Conservation (phyloP, 441 rosid species). For the Jatropha podagrica region DNA sequence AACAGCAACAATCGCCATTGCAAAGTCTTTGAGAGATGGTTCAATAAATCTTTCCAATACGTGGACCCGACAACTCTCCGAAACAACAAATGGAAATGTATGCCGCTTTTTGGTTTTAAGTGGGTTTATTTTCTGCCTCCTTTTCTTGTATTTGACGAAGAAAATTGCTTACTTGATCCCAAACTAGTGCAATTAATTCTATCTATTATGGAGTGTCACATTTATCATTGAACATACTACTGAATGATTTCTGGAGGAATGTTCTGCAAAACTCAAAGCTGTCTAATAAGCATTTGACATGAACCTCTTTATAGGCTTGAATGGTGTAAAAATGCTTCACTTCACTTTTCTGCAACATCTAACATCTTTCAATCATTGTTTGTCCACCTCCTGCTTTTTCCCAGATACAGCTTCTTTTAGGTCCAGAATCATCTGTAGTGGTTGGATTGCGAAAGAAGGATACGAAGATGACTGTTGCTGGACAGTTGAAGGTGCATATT, state of each 20-base stretch:
- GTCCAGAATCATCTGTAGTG: constrained; percentile 69
- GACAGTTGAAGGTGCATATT: constrained; percentile 65
- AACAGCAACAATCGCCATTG: constrained; percentile 67
- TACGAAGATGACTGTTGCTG: constrained; percentile 67
- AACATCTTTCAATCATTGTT: constrained; percentile 20
- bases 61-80: constrained; percentile 95
- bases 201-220: neutral
- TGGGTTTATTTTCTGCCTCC: neutral
- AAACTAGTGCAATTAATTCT: neutral
- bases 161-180: constrained; percentile 1
- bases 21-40: constrained; percentile 82
- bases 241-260: neutral
- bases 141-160: neutral
- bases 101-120: constrained; percentile 24
- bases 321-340: constrained; percentile 15
- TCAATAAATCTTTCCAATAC: constrained; percentile 87
- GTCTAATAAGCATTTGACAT: neutral
- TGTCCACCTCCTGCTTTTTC: constrained; percentile 19
- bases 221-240: neutral
- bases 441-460: constrained; percentile 91
- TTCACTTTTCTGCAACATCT: constrained; percentile 19
- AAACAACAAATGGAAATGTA: constrained; percentile 83
- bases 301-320: constrained; percentile 1
- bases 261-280: neutral
- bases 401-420: constrained; percentile 79